Evolutionary conservation across 1,139 yeast species (phyloP), one percentile per base, ranked within the genome.

Genomic region (Nadsonia commutata): DNA sequence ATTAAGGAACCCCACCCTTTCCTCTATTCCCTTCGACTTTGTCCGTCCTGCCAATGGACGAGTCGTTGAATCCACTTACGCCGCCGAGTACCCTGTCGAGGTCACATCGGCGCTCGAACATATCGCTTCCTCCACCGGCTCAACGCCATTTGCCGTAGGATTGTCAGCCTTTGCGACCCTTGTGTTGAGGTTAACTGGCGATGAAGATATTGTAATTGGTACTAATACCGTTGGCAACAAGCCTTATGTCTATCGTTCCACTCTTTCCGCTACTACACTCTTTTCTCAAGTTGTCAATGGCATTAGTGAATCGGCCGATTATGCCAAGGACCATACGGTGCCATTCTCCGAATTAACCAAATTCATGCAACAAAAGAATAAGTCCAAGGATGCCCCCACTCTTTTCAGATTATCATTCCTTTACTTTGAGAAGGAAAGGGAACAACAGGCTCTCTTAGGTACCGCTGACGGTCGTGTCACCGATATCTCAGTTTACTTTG

Each of bases 171-270:
- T 80, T 65, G 76, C 80, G 21, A 75, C 80, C 1, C 68, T 90
- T 46, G 70, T 84, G 36, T 80, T 74, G 62, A 72, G 97, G 57
- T 68, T 84, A 45, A 81, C 96, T 3, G 97, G 96, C 21, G 97
- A 90, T 57, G 96, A 86, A 51, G 97, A 90, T 56, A 78, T 90
- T 44, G 79, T 82, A n/a, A 65, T 90, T 49, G 85, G 94, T 21
- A 76, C 93, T 1, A 78, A 77, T 47, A 61, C 69, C 16, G 58
- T 63, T 38, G 40, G 47, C 8, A 36, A 56, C 57, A 22, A 59
- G 61, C 48, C 78, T 67, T 49, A 75, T 51, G 76, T 83, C 21
- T 59, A 84, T 38, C 70, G 95, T 55, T 65, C 81, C 43, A 66
- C 66, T 33, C 65, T 85, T 48, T 67, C 56, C 36, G 64, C 63